Conservation (phyloP, 768 basidiomycete species). For the Phanerochaete carnosa region DNA sequence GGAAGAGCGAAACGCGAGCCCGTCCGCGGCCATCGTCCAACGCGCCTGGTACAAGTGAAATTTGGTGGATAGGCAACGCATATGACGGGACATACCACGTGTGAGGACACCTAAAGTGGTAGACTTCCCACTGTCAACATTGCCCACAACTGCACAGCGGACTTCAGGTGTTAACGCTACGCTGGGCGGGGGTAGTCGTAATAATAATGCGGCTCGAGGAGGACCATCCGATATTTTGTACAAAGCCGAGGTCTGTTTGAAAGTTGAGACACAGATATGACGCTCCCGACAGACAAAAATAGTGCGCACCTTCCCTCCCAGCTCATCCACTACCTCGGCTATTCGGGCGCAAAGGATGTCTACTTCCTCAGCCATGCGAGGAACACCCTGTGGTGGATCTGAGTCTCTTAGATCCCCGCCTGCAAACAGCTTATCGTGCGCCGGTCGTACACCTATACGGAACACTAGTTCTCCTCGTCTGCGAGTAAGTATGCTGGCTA, state of each 20-base stretch:
- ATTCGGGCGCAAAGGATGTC: conserved; percentile 42
- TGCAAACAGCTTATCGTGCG: conserved; percentile 50
- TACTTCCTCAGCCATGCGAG: conserved; percentile 51
- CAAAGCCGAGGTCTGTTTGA: conserved; percentile 52
- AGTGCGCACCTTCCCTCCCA: conserved; percentile 69
- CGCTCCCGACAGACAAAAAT: too few relatives aligned
- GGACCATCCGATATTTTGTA: conserved; percentile 43
- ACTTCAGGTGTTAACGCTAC: conserved; percentile 86
- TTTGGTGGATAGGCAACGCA: conserved; percentile 13
- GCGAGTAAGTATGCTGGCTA: conserved; percentile 66
- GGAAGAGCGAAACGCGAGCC: conserved; percentile 84
- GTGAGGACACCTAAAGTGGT: conserved; percentile 94
- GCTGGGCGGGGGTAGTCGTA: conserved; percentile 73
- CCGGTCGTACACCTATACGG: conserved; percentile 67
- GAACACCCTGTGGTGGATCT: conserved; percentile 53
- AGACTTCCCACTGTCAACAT: conserved; percentile 92
- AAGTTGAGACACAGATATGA: background rate
- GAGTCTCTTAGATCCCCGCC: conserved; percentile 44
- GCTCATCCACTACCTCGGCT: conserved; percentile 58
- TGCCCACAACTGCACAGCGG: conserved; percentile 93
- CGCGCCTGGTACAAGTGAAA: conserved; percentile 41
- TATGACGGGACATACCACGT: conserved; percentile 50
- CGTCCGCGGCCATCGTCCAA: conserved; percentile 81
- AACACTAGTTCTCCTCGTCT: conserved; percentile 73
- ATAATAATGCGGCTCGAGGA: conserved; percentile 56